Conservation (phyloP, 345 rosid species). For the Pugionium cornutum region DNA sequence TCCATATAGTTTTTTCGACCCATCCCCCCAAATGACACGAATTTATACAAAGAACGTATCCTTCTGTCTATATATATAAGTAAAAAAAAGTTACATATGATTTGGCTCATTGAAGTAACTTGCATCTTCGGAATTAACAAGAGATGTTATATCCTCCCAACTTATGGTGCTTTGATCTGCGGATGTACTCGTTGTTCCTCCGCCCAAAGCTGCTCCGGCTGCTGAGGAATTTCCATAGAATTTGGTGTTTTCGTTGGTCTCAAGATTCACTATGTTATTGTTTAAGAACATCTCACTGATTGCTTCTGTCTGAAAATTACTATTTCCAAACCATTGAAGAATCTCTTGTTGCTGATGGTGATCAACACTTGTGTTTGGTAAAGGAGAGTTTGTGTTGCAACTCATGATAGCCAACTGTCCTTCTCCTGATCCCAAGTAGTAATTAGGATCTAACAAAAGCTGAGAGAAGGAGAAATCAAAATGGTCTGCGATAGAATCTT, state of each 20-base stretch:
- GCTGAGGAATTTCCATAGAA: constrained; percentile 30
- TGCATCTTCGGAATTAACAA: constrained; percentile 50
- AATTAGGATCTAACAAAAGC: constrained; percentile 39
- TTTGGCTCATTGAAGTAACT: constrained; percentile 46
- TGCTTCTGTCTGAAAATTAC: constrained; percentile 36
- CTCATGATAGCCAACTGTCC: constrained; percentile 36
- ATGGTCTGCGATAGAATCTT: constrained; percentile 35
- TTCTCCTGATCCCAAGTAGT: constrained; percentile 33
- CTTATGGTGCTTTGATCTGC: constrained; percentile 53
- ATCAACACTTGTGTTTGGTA: constrained; percentile 32
- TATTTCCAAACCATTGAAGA: constrained; percentile 46
- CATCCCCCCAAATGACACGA: constrained; percentile 10
- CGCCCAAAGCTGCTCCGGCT: constrained; percentile 30
- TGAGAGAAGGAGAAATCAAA: constrained; percentile 44
- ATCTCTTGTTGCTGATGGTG: constrained; percentile 34
- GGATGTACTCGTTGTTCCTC: constrained; percentile 49
- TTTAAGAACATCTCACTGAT: constrained; percentile 33
- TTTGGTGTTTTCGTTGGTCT: constrained; percentile 29
- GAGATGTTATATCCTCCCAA: constrained; percentile 57
- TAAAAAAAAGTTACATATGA: constrained; percentile 37
- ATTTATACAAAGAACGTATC: constrained; percentile 30
- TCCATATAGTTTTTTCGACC: constrained; percentile 10
- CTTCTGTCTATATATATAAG: constrained; percentile 17
- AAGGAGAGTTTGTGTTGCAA: constrained; percentile 43
- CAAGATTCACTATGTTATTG: constrained; percentile 33